Base-by-base conservation (phyloP, 768 basidiomycete genomes). In the Mycena amicta region DNA sequence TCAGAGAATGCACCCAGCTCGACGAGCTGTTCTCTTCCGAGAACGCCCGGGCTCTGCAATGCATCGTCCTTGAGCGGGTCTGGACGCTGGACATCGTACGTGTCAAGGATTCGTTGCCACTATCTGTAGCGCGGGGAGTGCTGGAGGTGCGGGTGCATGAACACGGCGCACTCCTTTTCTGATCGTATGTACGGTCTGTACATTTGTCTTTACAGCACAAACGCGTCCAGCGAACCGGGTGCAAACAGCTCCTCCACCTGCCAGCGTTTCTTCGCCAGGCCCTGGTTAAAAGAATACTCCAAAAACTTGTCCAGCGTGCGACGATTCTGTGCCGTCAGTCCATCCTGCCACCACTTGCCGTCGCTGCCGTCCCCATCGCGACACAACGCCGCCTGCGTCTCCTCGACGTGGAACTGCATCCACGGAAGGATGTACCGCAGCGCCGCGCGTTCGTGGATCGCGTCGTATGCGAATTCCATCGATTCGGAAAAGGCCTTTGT, bases 271-370 rank as follows among this genome's bases (percentile, higher is more conserved):
- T 66, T 60, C 22, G 64, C 61, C 37, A 66, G 41, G 6, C 64
- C 61, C 41, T 62, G 61, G 29, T 29, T 18, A 22, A 28, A 23
- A 2, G 29, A 40, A 43, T 27, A 59, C 56, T 65, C 64, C 5
- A 65, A 45, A 41, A 63, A 63, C 20, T 65, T 63, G 25, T 63
- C 61, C 39, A 66, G 55, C 5, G 61, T 63, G 6, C 58, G 54
- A 29, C 28, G 50, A 25, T 66, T 66, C 55, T 63, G 57, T 3
- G 60, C 33, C 26, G 61, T 63, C 18, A 66, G 61, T 1, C 64
- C 61, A 28, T 65, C 64, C 26, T 62, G 51, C 64, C 64, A 65
- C 61, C 61, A 66, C 27, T 51, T 59, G 1, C 59, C 64, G 28
- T 61, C 53, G 4, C 58, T 37, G 33, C 33, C 33, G 18, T 37